phyloP scores from a whole-genome alignment of 768 basidiomycete species.

The Paxillus rubicundulus region DNA sequence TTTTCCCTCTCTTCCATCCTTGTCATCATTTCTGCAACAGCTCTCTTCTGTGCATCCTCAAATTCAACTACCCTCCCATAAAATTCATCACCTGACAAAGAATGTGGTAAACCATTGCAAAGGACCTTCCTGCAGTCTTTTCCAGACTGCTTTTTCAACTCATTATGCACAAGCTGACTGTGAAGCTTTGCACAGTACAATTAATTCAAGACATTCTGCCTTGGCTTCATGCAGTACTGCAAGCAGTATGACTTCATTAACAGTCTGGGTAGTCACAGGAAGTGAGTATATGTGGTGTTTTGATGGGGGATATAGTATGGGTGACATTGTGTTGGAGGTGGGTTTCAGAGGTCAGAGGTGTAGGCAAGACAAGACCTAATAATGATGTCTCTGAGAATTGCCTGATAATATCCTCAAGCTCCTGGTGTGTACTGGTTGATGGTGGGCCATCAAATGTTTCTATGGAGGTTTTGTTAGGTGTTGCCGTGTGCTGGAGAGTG shows the following conservation, averaged over 20 bases:
- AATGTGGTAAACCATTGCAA: background rate
- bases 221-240: no score
- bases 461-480: no score
- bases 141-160: background rate
- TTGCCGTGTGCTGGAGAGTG: no score
- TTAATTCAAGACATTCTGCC: no score
- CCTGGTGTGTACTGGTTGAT: no score
- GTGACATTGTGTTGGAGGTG: background rate
- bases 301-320: background rate
- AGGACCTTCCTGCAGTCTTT: background rate
- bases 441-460: no score
- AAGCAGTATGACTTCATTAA: background rate
- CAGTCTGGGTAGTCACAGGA: background rate
- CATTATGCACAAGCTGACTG: constrained; percentile 1
- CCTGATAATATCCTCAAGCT: no score
- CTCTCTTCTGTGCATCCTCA: background rate
- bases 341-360: background rate
- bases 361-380: background rate
- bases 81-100: constrained; percentile 1
- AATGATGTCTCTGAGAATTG: constrained; percentile 6
- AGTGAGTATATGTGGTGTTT: background rate
- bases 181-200: constrained; percentile 1
- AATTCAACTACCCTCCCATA: constrained; percentile 6
- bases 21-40: background rate
- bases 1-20: background rate